Conservation (phyloP, 2,329 filamentous ascomycete species). For the Mycosphaerella sp. region DNA sequence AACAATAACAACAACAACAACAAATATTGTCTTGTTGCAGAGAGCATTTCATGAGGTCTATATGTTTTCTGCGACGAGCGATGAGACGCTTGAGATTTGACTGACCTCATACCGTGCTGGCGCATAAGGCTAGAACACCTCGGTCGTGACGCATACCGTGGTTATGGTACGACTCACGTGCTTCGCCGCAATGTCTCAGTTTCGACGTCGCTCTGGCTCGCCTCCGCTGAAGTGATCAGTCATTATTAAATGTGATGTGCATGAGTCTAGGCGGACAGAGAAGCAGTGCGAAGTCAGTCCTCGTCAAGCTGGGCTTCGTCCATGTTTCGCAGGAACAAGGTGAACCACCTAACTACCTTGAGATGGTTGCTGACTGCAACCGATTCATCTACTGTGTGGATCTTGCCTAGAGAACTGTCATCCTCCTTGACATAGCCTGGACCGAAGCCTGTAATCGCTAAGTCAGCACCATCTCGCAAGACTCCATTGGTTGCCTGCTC, state of each 20-base stretch:
- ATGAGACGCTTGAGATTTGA: neutral
- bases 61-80: neutral
- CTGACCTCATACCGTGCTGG: neutral
- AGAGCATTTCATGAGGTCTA: neutral
- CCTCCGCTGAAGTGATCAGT: neutral
- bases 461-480: neutral
- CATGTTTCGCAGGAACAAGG: constrained; percentile 41
- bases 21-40: too few relatives aligned
- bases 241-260: too few relatives aligned
- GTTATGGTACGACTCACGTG: constrained; percentile 6
- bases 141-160: neutral
- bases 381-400: constrained; percentile 34
- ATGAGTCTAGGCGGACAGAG: too few relatives aligned
- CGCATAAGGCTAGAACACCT: constrained; percentile 1
- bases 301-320: constrained; percentile 38
- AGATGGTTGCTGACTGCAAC: constrained; percentile 39
- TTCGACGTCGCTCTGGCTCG: neutral
- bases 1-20: neutral
- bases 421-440: constrained; percentile 31
- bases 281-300: neutral
- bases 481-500: neutral
- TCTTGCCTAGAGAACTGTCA: constrained; percentile 29
- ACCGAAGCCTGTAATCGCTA: constrained; percentile 24
- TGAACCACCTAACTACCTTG: constrained; percentile 42
- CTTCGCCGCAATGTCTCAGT: neutral